Conservation (phyloP, 768 basidiomycete species). For the Pholiota conissans region DNA sequence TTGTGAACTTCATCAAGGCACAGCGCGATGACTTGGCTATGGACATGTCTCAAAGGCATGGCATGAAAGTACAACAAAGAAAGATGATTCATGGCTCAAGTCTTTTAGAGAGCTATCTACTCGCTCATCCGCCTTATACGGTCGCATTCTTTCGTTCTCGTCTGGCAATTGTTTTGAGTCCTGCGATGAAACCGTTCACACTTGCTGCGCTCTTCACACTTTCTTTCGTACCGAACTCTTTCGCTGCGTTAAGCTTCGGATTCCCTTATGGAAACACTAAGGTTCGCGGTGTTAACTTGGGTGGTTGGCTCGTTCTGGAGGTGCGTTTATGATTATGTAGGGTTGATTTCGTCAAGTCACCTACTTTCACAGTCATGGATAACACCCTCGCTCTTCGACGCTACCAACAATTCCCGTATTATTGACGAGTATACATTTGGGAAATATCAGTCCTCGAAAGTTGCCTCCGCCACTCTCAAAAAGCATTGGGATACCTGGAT, state of each 20-base stretch:
- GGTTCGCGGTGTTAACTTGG: conserved; percentile 84
- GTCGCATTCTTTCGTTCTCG: too few species aligned
- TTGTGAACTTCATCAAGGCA: too few species aligned
- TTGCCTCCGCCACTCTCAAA: conserved; percentile 46
- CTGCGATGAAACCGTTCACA: neutral
- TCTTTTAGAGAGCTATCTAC: too few species aligned
- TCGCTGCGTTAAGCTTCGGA: conserved; percentile 38
- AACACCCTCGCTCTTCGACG: conserved; percentile 71
- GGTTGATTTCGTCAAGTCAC: neutral
- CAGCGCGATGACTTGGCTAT: too few species aligned
- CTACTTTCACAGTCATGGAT: conserved; percentile 59
- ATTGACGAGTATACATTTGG: conserved; percentile 82
- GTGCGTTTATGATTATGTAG: conserved; percentile 20
- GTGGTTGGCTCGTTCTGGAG: conserved; percentile 53
- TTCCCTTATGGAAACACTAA: conserved; percentile 71
- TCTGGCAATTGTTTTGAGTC: too few species aligned
- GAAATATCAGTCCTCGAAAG: conserved; percentile 50
- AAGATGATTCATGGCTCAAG: too few species aligned
- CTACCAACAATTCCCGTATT: conserved; percentile 56
- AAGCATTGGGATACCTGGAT: conserved; percentile 83
- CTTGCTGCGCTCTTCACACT: neutral
- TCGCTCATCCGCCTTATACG: too few species aligned
- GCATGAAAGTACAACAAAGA: too few species aligned
- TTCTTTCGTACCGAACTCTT: neutral
- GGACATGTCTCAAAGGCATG: too few species aligned